phyloP scores from a whole-genome alignment of 306 rosid genomes.

The Astragalus glycyphyllos region DNA sequence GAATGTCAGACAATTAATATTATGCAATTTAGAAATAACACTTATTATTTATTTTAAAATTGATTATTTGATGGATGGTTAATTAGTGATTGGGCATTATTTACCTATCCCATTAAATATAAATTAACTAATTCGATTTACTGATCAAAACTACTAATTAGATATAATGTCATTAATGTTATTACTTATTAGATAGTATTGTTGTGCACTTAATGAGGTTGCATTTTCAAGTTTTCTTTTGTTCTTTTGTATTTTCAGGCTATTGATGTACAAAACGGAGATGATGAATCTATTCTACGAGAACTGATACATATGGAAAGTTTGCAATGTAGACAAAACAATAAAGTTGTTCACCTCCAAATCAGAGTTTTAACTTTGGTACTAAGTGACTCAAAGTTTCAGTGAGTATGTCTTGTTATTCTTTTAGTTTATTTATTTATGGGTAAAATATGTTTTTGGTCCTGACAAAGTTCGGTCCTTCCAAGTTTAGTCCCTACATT shows the following conservation, averaged over 20 bases:
- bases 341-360: slow-evolving; percentile 28
- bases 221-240: slow-evolving; percentile 32
- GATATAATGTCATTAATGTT: background rate
- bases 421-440: too few relatives aligned
- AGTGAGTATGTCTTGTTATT: slow-evolving; percentile 26
- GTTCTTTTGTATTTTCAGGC: slow-evolving; percentile 24
- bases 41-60: slow-evolving; percentile 1
- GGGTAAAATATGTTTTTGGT: too few relatives aligned
- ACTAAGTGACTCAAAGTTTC: slow-evolving; percentile 27
- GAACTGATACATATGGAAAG: slow-evolving; percentile 30
- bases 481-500: too few relatives aligned
- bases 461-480: too few relatives aligned
- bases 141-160: too few relatives aligned
- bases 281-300: slow-evolving; percentile 42
- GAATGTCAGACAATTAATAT: too few relatives aligned
- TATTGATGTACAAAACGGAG: slow-evolving; percentile 47
- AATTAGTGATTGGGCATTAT: too few relatives aligned
- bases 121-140: too few relatives aligned
- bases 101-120: background rate
- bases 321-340: slow-evolving; percentile 13
- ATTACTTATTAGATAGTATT: background rate
- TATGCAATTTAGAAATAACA: background rate
- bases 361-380: slow-evolving; percentile 39
- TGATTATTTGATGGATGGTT: slow-evolving; percentile 22
- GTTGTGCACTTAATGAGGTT: background rate